Percentiles rank a stretch among this genome's conserved stretches.
These are phyloP conservation scores for Septoria linicola DNA, from an alignment of 2,329 filamentous ascomycete genomes.

Conservation along the genomic window DNA sequence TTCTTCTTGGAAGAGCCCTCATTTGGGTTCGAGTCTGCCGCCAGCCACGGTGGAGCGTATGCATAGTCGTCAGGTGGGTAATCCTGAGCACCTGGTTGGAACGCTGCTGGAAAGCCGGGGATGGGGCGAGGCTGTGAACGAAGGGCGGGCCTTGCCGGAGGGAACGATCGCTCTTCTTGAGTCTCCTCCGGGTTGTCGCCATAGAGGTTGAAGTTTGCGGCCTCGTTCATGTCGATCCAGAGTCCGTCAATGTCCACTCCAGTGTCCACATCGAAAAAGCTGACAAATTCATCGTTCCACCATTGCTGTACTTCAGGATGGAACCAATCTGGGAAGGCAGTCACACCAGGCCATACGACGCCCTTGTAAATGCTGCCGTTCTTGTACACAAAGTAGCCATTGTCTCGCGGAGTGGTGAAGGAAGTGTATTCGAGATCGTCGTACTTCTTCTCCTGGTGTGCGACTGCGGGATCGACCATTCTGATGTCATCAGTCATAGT, in stretches of 20 bases:
- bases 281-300: conserved; percentile 66
- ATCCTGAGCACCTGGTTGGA: conserved; percentile 54
- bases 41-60: conserved; percentile 30
- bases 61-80: conserved; percentile 30
- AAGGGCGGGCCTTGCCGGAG: conserved; percentile 62
- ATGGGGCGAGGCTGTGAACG: conserved; percentile 61
- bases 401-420: conserved; percentile 61
- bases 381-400: conserved; percentile 56
- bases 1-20: conserved; percentile 22
- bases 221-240: conserved; percentile 68
- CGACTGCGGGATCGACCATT: conserved; percentile 71
- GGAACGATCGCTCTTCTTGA: conserved; percentile 47
- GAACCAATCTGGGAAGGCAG: conserved; percentile 65
- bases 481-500: no score
- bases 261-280: conserved; percentile 61
- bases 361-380: conserved; percentile 56
- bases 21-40: conserved; percentile 41
- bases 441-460: conserved; percentile 38
- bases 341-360: conserved; percentile 72
- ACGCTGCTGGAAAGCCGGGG: conserved; percentile 66
- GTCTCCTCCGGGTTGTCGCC: conserved; percentile 40
- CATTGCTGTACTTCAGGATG: conserved; percentile 60
- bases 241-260: conserved; percentile 75
- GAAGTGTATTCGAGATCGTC: conserved; percentile 43
- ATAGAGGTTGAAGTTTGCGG: conserved; percentile 44